Base-by-base conservation (phyloP, 2,329 filamentous ascomycete genomes). In the Ceratocystis papillata region DNA sequence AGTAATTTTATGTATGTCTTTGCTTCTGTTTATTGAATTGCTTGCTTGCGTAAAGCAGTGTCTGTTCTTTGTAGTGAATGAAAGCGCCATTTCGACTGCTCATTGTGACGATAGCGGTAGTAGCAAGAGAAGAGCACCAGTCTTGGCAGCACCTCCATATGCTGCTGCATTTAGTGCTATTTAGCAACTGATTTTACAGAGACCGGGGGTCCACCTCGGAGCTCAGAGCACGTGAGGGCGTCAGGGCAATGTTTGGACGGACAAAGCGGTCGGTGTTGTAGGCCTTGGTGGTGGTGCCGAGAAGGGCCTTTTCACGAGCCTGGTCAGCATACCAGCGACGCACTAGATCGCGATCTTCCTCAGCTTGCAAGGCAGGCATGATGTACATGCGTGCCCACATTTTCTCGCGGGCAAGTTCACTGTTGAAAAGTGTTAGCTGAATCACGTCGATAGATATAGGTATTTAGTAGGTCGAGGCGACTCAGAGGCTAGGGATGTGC, bases 371-470 rank as follows among this genome's bases (percentile, higher is more conserved):
- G 69, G 96, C 79, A 67, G 94, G 94, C 73, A 93, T 94, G 70
- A 99, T 82, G 78, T 97, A 86, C 78, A 99, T 96, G 74, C 94
- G 88, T 69, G 90, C 85, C 94, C 94, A 99, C 85, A 96, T 94
- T 82, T 97, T 99, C 75, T 99, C 94, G 72, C 94, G 90, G 69
- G 87, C 89, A 71, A 96, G 87, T 78, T 99, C 94, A 74, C 92
- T 96, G 72, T 67, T 30, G 0, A 1, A n/a, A 25, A 12, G 50
- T 30, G 68, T 71, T 44, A 70, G 67, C 30, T 17, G 7, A 22
- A 41, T 10, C 15, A 28, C 22, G 28, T 25, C 8, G 20, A 41
- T 53, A 10, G 25, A 12, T 33, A 5, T 33, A 59, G 1, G 12
- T 30, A 15, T 8, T 7, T 6, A 15, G 65, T 12, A 37, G 25